Percentiles rank a stretch among this genome's conserved stretches.
Conservation (phyloP, 2,329 filamentous ascomycete genomes). For the Pyrenophora graminea region DNA sequence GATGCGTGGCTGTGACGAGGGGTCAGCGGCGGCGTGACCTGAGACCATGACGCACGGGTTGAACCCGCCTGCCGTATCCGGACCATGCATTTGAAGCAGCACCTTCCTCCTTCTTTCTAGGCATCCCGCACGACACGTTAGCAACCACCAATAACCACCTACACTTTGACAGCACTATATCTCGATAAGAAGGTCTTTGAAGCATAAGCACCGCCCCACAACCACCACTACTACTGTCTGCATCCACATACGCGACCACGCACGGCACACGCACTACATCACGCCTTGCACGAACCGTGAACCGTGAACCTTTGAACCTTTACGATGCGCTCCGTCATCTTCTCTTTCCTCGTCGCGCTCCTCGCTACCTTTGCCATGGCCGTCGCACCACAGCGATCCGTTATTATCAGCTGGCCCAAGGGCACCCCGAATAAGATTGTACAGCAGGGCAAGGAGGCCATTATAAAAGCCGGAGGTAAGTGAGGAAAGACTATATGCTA, state of each 20-base stretch:
- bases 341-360: slow-evolving; percentile 61
- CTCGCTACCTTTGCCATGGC: slow-evolving; percentile 67
- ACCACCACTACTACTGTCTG: too few relatives aligned
- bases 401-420: slow-evolving; percentile 78
- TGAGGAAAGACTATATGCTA: neutral
- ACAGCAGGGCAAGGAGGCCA: slow-evolving; percentile 70
- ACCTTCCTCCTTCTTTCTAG: slow-evolving; percentile 11
- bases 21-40: neutral
- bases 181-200: neutral
- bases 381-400: slow-evolving; percentile 64
- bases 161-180: neutral
- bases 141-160: neutral
- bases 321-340: slow-evolving; percentile 68
- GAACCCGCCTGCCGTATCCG: slow-evolving; percentile 12
- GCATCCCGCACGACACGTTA: neutral
- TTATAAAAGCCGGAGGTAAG: slow-evolving; percentile 69
- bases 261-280: neutral
- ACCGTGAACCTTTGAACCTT: neutral
- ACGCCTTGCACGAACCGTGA: neutral
- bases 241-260: neutral
- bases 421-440: slow-evolving; percentile 70
- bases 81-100: slow-evolving; percentile 9
- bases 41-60: slow-evolving; percentile 10
- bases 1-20: neutral
- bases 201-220: too few relatives aligned